Base-by-base conservation (phyloP, 768 basidiomycete species). In the Exsudoporus frostii region DNA sequence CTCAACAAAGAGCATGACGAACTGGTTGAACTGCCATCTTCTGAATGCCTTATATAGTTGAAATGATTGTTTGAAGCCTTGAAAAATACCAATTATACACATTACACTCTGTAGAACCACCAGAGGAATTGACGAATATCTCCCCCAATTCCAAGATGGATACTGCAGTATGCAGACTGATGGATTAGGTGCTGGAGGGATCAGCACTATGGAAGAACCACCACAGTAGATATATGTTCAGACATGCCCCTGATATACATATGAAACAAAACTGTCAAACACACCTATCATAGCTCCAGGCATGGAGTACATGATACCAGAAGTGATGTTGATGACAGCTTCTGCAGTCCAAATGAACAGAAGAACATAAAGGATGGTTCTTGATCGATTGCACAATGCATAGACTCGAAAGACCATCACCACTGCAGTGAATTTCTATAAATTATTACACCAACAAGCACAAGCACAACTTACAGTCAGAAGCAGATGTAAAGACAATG, bases 371-470 rank as follows among this genome's bases (percentile, higher is more conserved):
- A 56, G 44, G 6, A 56, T 19, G 6, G 0, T 9, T 22, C 42
- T 48, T 13, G 57, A 56, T 17, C 7, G 45, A 2, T 43, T 30
- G 20, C 40, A 56, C 29, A 58, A 17, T 24, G 57, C 57, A 48
- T 56, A 58, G 10, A 56, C 38, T 24, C 54, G 49, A 19, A 45
- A 40, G 5, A 58, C n/a, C 57, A 58, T 58, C 9, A 58, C 11
- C 17, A 56, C 57, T 58, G 19, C 2, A 36, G 41, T 33, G 8
- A 33, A 14, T 29, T n/a, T 1, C 19, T 7, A 7, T 19, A 8
- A 44, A 6, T 27, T 11, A 11, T n/a, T 8, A 9, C 14, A 13
- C 9, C 17, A n/a, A 7, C 2, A 5, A 13, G 17, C 24, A 3
- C 0, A 27, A 17, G 4, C 22, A 34, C 14, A 6, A 2, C 57